These are phyloP conservation scores for Paragyromitra xinjiangensis DNA, from an alignment of 495 filamentous ascomycete genomes.

Conservation along the genomic window DNA sequence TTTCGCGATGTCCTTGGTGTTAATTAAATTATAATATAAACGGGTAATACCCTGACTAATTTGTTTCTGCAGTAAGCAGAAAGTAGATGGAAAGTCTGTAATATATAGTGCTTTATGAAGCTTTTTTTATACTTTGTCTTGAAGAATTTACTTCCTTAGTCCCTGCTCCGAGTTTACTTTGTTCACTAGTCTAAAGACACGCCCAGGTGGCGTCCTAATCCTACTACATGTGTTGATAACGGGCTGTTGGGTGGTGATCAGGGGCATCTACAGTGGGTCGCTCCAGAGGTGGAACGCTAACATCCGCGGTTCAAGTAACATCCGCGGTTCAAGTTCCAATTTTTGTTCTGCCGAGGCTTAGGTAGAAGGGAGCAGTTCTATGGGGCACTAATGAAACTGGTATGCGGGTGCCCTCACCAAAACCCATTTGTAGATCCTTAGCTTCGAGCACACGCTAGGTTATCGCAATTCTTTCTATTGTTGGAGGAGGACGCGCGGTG, in stretches of 20 bases:
- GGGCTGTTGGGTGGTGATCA: not conserved
- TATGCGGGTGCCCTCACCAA: not conserved
- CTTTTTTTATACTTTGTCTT: not conserved
- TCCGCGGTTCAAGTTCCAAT: not conserved
- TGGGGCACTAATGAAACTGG: not conserved
- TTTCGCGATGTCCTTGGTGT: not conserved
- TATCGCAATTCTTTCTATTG: not conserved
- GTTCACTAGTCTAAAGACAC: too few species aligned
- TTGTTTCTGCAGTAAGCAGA: not conserved
- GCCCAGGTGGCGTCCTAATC: too few species aligned
- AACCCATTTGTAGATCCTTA: not conserved
- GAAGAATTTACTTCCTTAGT: not conserved
- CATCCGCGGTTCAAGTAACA: not conserved
- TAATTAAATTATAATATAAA: not conserved
- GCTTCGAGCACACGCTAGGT: not conserved
- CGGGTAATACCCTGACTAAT: not conserved
- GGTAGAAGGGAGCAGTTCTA: not conserved
- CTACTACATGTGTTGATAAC: not conserved
- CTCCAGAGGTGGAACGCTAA: not conserved
- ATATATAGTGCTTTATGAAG: not conserved
- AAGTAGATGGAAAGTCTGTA: not conserved
- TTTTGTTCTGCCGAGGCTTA: not conserved
- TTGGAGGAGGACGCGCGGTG: not conserved
- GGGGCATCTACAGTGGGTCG: not conserved
- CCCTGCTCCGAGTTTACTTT: not conserved